Evolutionary conservation across 2,329 filamentous ascomycete species (phyloP), one percentile per base, ranked within the genome.

Genomic region (Ceratocystis destructans): DNA sequence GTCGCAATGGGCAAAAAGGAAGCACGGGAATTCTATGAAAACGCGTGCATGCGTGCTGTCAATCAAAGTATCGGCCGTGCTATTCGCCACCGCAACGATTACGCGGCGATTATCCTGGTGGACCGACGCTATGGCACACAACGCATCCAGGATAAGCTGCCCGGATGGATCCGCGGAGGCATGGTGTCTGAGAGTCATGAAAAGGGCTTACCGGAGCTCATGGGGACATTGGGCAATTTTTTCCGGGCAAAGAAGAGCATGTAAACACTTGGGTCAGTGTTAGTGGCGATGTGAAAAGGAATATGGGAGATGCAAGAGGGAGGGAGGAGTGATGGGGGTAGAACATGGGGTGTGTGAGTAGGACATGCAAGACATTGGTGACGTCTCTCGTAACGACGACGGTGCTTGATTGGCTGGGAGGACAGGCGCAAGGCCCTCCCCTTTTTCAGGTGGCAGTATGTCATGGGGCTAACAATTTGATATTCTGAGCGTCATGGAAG

Each of bases 51-150:
- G 92, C 82, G 94, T 48, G 90, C 92, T 3, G 94, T 99, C 3
- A 99, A 99, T 74, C 94, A 99, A 78, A 94, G 90, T 73, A 92
- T 99, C 70, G 94, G 94, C 0, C 81, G 94, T 67, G 94, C 91
- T 0, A 96, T 99, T 71, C 81, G 94, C 61, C 94, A 99, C 73
- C 83, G 82, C 66, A 84, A 83, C 28, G 94, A 99, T 76, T 97
- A 96, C 76, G 94, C 94, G 3, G 86, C 88, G 17, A 96, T 99
- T 69, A 77, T 96, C 66, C 81, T 99, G 73, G 78, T 94, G 44
- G 94, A 99, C 75, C 80, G 82, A 69, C 80, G 94, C 64, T 99
- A 94, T 75, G 83, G 80, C n/a, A 84, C 82, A 33, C 79, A 84
- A 62, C 82, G 88, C 65, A 90, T 97, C 68, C 82, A 83, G 71